Base-by-base conservation (phyloP, 192 early-diverging fungal species). In the Chytriomyces sp. region DNA sequence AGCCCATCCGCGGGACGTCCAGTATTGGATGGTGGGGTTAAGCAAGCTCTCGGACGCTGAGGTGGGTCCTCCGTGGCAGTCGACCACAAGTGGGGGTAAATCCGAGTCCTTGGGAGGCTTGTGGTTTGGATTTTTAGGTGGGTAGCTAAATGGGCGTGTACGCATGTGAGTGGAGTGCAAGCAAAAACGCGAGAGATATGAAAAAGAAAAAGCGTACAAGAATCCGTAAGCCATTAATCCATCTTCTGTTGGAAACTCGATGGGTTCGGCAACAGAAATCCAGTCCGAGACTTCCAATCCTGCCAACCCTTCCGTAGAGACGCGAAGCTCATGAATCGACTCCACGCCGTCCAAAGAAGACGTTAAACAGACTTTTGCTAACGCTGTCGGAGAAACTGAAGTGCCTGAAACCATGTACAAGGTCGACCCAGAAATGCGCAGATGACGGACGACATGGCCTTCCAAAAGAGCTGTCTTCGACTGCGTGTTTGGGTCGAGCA, bases 61-160 rank as follows among this genome's bases (percentile, higher is more conserved):
- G 5, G 91, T 93, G 7, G 93, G 93, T 2, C 93, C 93, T 18
- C 93, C 93, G 64, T 94, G 93, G 64, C 85, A 84, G 35, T 91
- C 63, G 10, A 93, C 90, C 11, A 90, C 80, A 46, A 93, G 80
- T n/a, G 93, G 92, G 35, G 93, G 91, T 53, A 86, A 75, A 61
- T 87, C 87, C 6, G 74, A 49, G 7, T 13, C 74, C 11, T 9
- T 13, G 5, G 83, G 83, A 10, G 83, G 85, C 18, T 69, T 48
- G 64, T 85, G 90, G 26, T 90, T 79, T 7, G 77, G 81, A 73
- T 93, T 93, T 11, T 87, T 86, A 6, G 92, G 92, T 44, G 86
- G 77, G 67, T 93, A 94, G 71, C 78, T 92, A 57, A 57, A 83
- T 84, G 20, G 83, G 86, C 24, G 90, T 91, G 0, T 86, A 87